These are phyloP conservation scores for Porcisia deanei DNA, from an alignment of 208 protist species.

Conservation along the genomic window DNA sequence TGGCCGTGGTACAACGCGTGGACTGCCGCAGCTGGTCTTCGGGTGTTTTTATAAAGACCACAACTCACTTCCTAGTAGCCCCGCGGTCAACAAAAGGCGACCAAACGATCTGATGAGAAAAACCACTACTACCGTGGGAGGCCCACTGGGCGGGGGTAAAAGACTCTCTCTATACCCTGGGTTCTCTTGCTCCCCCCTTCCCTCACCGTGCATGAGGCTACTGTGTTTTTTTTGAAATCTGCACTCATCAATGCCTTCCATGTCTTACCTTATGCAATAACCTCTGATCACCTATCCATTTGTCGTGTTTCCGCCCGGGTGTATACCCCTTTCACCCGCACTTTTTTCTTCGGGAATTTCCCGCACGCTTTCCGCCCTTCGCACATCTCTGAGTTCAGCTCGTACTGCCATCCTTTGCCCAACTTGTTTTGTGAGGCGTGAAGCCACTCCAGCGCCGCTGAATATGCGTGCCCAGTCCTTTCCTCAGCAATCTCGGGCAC, in stretches of 20 bases:
- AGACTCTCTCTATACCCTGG: background rate
- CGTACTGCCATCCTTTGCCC: background rate
- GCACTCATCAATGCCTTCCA: background rate
- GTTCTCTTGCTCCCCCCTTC: background rate
- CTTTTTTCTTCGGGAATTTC: background rate
- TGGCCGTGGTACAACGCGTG: too few relatives aligned
- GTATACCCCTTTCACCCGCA: too few relatives aligned
- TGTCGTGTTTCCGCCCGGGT: background rate
- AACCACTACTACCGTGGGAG: too few relatives aligned
- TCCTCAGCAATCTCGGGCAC: slow-evolving; percentile 20
- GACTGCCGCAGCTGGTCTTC: too few relatives aligned
- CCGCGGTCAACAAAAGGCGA: too few relatives aligned
- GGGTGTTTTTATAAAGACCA: too few relatives aligned
- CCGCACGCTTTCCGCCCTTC: too few relatives aligned
- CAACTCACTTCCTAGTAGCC: too few relatives aligned
- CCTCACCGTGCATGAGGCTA: background rate
- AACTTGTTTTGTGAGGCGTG: background rate
- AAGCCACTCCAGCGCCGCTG: background rate
- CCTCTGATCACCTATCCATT: background rate
- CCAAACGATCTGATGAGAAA: too few relatives aligned
- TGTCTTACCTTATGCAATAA: background rate
- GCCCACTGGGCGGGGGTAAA: background rate
- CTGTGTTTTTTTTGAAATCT: background rate
- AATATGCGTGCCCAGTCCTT: slow-evolving; percentile 25
- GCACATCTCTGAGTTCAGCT: background rate